Conservation (phyloP, 1,284 basidiomycete species). For the Megacollybia platyphylla region DNA sequence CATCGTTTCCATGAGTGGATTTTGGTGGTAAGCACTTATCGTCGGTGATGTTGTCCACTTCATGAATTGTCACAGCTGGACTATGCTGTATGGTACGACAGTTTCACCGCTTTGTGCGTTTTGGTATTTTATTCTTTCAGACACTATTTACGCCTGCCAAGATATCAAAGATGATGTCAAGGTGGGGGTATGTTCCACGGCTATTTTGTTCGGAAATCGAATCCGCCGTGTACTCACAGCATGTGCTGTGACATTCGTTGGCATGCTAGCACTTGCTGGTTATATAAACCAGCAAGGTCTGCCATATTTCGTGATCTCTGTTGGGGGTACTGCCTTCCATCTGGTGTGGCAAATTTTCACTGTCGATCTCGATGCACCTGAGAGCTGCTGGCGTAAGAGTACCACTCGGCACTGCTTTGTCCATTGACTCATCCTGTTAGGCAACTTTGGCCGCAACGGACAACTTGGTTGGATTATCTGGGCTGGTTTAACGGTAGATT, state of each 20-base stretch:
- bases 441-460: conserved; percentile 34
- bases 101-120: background rate
- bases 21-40: conserved; percentile 28
- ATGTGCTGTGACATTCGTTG: conserved; percentile 37
- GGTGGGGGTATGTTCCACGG: conserved; percentile 41
- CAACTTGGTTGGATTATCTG: conserved; percentile 36
- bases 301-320: conserved; percentile 39
- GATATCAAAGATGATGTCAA: conserved; percentile 38
- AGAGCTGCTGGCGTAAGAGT: conserved; percentile 40
- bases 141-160: conserved; percentile 50
- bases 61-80: conserved; percentile 33
- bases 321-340: conserved; percentile 30
- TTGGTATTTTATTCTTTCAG: conserved; percentile 7
- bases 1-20: conserved; percentile 21
- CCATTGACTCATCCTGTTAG: conserved; percentile 12
- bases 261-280: conserved; percentile 34
- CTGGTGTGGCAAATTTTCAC: conserved; percentile 46
- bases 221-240: conserved; percentile 40
- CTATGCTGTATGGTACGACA: conserved; percentile 47
- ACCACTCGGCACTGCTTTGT: background rate
- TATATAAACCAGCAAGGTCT: conserved; percentile 33
- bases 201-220: conserved; percentile 39
- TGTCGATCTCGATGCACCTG: conserved; percentile 36
- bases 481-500: conserved; percentile 32
- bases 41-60: background rate